A percentile compares a stretch with the other conserved stretches of the same genome.
phyloP scores from a whole-genome alignment of 2,329 filamentous ascomycete genomes.

The Allantophomopsis lycopodina region DNA sequence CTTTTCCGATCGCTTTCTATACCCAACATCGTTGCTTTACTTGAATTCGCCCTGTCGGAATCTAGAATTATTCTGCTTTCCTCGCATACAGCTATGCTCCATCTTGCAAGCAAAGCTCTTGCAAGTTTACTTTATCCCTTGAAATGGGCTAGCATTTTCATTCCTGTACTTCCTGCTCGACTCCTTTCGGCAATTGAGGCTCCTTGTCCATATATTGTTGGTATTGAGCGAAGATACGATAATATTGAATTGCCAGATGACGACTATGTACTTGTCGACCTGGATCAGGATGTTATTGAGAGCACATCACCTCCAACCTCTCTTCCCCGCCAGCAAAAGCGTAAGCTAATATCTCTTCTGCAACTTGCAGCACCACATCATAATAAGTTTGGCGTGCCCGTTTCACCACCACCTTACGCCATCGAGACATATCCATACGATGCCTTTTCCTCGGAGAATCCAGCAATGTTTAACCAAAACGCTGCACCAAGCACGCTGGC shows the following conservation, averaged over 20 bases:
- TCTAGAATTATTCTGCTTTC: slow-evolving; percentile 93
- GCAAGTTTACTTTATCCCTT: slow-evolving; percentile 77
- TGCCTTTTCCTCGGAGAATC: slow-evolving; percentile 77
- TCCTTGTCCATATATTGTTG: slow-evolving; percentile 93
- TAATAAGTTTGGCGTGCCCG: slow-evolving; percentile 68
- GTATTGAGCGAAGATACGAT: slow-evolving; percentile 86
- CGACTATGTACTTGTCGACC: slow-evolving; percentile 87
- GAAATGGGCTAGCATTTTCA: slow-evolving; percentile 88
- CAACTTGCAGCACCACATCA: slow-evolving; percentile 87
- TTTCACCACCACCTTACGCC: slow-evolving; percentile 85
- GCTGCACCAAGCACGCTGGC: slow-evolving; percentile 60
- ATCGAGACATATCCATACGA: slow-evolving; percentile 88
- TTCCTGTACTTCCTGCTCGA: slow-evolving; percentile 77
- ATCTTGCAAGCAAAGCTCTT: slow-evolving; percentile 81
- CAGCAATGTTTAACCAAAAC: slow-evolving; percentile 62
- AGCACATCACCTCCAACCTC: slow-evolving; percentile 65
- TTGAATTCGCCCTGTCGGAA: slow-evolving; percentile 87
- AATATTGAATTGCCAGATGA: slow-evolving; percentile 79
- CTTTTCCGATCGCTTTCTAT: slow-evolving; percentile 83
- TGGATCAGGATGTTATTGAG: slow-evolving; percentile 84
- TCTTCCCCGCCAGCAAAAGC: slow-evolving; percentile 75
- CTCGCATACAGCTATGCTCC: slow-evolving; percentile 91
- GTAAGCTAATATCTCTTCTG: slow-evolving; percentile 78
- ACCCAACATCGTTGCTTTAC: slow-evolving; percentile 81
- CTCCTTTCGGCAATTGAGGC: slow-evolving; percentile 85